Evolutionary conservation across 495 filamentous ascomycete species (phyloP).

Genomic region (Aspergillus wentii): DNA sequence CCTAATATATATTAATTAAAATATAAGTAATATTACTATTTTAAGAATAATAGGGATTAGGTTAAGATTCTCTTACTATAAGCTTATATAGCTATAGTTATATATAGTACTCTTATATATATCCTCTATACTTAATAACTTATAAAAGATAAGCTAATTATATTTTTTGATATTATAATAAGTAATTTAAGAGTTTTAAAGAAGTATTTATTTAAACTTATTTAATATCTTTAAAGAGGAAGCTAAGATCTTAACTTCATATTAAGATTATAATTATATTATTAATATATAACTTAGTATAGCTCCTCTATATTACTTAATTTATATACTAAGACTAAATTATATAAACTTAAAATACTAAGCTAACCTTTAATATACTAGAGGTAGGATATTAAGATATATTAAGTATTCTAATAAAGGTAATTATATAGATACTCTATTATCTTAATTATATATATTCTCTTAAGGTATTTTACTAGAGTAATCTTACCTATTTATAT

Average conservation of each 20-base stretch:
- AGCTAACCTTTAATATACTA: too few species aligned
- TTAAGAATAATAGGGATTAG: background rate
- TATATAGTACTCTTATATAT: too few species aligned
- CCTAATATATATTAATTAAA: too few species aligned
- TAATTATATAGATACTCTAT: constrained; percentile 13
- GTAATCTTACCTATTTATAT: constrained; percentile 4
- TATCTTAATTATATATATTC: constrained; percentile 3
- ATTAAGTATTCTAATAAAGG: too few species aligned
- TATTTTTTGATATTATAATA: too few species aligned
- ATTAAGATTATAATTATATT: constrained; percentile 2
- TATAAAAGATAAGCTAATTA: too few species aligned
- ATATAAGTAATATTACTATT: background rate
- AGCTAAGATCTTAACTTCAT: background rate
- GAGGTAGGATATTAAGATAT: too few species aligned
- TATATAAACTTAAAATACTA: too few species aligned
- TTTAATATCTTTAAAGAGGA: background rate
- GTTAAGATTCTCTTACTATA: too few species aligned
- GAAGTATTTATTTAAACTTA: background rate
- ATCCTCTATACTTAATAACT: too few species aligned
- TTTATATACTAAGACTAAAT: constrained; percentile 1
- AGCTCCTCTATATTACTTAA: constrained; percentile 2
- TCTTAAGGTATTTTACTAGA: constrained; percentile 4
- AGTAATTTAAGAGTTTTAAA: background rate
- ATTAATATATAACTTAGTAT: background rate
- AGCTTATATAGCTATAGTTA: background rate